Evolutionary conservation across 2,329 filamentous ascomycete species (phyloP), one percentile per base, ranked within the genome.

Genomic region (Calonectria multiphialidica): DNA sequence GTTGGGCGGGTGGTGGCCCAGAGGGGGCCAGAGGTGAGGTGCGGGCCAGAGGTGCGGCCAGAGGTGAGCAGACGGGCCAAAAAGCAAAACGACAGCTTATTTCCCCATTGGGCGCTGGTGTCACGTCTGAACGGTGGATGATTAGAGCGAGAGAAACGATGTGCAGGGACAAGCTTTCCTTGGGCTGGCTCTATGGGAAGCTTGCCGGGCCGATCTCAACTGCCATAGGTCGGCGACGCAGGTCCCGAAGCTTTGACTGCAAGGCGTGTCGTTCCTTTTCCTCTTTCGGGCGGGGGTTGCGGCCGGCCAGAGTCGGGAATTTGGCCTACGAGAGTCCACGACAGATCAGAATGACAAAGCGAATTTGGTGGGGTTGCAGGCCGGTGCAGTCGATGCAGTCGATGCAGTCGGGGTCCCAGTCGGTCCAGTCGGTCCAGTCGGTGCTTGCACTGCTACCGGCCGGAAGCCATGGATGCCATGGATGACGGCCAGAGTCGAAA

Each of bases 251-350:
- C 45, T 64, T 71, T 72, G 80, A 79, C 79, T 80, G 81, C 81
- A 83, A 72, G 76, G 74, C 74, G 71, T 83, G 81, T 81, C 72
- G 71, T 80, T 75, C 77, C 65, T 53, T 82, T 83, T 73, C 81
- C 81, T 69, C 57, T 81, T 83, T 79, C 64, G 78, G 81, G 66
- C 28, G 66, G 73, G 68, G 67, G 72, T 61, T 63, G 70, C 63
- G 67, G 71, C 74, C 76, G 75, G 75, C 67, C 72, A 55, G 71
- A 72, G 76, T 75, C 74, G 77, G 76, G 57, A 62, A 62, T 44
- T 62, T 44, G 23, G 40, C 37, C 49, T n/a, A 42, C 50, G 21
- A 59, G 66, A 59, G 66, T 28, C 28, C 45, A 50, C 37, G 35
- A 33, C 45, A 61, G 64, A 47, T 40, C 55, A 63, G 64, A 53